Percentiles rank a stretch among this genome's conserved stretches.
These are phyloP conservation scores for Thalassiosira profunda DNA, from an alignment of 108 stramenopile species.

Conservation along the genomic window DNA sequence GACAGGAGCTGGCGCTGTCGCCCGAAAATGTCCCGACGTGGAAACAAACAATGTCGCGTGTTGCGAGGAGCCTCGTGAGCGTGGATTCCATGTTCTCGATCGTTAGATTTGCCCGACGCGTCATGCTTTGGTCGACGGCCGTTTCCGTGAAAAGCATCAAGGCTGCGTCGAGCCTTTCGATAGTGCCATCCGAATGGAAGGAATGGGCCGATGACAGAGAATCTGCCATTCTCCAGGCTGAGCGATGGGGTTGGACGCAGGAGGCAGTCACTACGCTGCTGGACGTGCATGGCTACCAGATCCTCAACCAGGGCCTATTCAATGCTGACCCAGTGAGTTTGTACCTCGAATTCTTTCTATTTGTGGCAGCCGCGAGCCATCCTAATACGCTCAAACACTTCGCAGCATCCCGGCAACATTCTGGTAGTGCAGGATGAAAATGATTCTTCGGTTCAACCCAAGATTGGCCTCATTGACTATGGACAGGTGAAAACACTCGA, in stretches of 20 bases:
- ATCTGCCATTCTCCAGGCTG: conserved; percentile 38
- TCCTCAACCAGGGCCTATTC: conserved; percentile 74
- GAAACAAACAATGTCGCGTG: conserved; percentile 26
- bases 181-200: conserved; percentile 55
- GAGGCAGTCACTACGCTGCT: conserved; percentile 66
- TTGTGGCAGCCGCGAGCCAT: not conserved
- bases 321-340: too few relatives aligned
- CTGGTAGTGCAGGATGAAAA: conserved; percentile 29
- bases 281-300: conserved; percentile 86
- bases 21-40: conserved; percentile 20
- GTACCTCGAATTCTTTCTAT: too few relatives aligned
- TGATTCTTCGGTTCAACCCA: too few relatives aligned
- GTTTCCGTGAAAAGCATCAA: conserved; percentile 49
- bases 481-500: conserved; percentile 75
- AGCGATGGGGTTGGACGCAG: conserved; percentile 52
- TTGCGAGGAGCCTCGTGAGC: conserved; percentile 44
- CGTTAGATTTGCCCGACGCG: conserved; percentile 47
- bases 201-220: conserved; percentile 66
- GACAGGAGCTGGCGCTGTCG: conserved; percentile 13
- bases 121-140: conserved; percentile 53
- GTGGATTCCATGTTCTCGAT: conserved; percentile 69
- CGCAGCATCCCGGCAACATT: conserved; percentile 62
- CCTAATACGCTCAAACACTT: too few relatives aligned
- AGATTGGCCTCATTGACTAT: conserved; percentile 72
- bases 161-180: conserved; percentile 15